Evolutionary conservation across 257 asterid species (phyloP), one percentile per base, ranked within the genome.

Genomic region (Cynanchum wilfordii): DNA sequence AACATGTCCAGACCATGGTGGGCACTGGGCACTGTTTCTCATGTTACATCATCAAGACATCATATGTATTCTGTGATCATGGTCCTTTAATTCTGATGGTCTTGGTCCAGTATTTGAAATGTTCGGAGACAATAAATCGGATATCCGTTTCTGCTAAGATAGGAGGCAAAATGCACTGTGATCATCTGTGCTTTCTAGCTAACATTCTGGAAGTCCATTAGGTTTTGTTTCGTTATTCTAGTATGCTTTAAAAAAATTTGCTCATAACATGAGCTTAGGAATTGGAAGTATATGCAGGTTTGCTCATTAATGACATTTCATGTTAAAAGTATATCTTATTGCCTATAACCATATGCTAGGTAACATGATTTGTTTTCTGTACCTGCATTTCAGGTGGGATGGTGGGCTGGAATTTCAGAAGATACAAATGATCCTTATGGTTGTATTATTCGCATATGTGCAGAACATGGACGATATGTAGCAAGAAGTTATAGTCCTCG

Each of bases 361-460:
- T 76, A 59, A 71, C 62, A 68, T 54, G 17, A 45, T 58, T 79
- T 79, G 50, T 66, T 72, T 57, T 69, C 73, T 79, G 79, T 68
- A 71, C 75, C 84, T 78, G 38, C 54, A 73, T 45, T 78, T 79
- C 88, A 94, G 99, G 97, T 94, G 75, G 99, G 99, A 73, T 94
- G 99, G 99, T 94, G 99, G 99, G 85, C 97, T 78, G 99, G 97
- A 77, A 78, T 86, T 83, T 86, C 99, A 55, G 91, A 88, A 77
- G 92, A 91, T 77, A 69, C 78, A 47, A 72, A 50, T 69, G 90
- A 91, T 86, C 97, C 97, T 52, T 86, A 89, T 83, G 99, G 99
- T 67, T 89, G 93, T 73, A 91, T 94, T 76, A 87, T 94, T 73
- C 90, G 72, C 74, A 91, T 94, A 75, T 87, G 87, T 55, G 96